Evolutionary conservation across 805 yeast genomes (phyloP).

Genomic region (Monosporozyma servazzii): DNA sequence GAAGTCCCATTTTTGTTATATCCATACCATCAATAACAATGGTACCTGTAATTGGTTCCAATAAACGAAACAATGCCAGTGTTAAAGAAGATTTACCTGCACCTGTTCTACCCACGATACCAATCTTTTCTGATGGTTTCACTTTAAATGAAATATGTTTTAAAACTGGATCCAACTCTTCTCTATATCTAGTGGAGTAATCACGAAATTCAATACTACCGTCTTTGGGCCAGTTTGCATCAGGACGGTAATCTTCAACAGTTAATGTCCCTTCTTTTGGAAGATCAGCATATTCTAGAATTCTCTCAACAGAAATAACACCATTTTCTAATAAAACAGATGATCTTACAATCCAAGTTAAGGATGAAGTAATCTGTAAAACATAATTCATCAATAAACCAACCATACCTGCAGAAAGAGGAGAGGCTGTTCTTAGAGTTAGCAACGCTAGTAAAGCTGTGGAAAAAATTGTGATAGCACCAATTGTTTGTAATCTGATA

Average conservation of each 20-base stretch:
- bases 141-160: slow-evolving; percentile 39
- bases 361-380: slow-evolving; percentile 43
- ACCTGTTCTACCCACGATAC: slow-evolving; percentile 72
- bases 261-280: slow-evolving; percentile 39
- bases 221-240: slow-evolving; percentile 42
- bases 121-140: slow-evolving; percentile 51
- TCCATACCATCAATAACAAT: slow-evolving; percentile 49
- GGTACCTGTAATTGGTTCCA: slow-evolving; percentile 48
- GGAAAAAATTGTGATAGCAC: slow-evolving; percentile 44
- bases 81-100: slow-evolving; percentile 64
- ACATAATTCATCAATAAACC: slow-evolving; percentile 62
- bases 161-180: slow-evolving; percentile 50
- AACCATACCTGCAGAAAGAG: slow-evolving; percentile 48
- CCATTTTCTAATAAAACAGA: slow-evolving; percentile 57
- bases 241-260: slow-evolving; percentile 39
- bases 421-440: slow-evolving; percentile 31
- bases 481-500: slow-evolving; percentile 51
- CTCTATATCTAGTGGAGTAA: slow-evolving; percentile 52
- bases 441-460: slow-evolving; percentile 41
- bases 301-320: slow-evolving; percentile 59
- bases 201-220: slow-evolving; percentile 43
- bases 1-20: slow-evolving; percentile 42
- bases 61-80: slow-evolving; percentile 50
- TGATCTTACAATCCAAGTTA: slow-evolving; percentile 49
- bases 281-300: slow-evolving; percentile 47